phyloP scores from a whole-genome alignment of 805 yeast genomes.

The Ogataea pilisensis region DNA sequence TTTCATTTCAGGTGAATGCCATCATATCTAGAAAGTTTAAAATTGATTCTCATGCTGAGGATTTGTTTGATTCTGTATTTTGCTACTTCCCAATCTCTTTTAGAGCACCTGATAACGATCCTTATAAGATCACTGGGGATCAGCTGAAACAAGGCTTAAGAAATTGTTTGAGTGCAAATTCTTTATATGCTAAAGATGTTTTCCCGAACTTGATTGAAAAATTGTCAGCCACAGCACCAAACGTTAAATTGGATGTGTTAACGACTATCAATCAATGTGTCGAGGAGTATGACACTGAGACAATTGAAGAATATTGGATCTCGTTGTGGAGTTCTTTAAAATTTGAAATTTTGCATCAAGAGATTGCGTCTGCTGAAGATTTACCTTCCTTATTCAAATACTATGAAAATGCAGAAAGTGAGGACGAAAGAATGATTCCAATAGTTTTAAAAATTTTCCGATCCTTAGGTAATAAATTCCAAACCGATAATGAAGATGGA shows the following conservation, averaged over 20 bases:
- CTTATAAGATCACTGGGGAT: slow-evolving; percentile 72
- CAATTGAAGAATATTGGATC: slow-evolving; percentile 59
- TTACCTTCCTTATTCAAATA: slow-evolving; percentile 24
- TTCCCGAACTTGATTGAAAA: slow-evolving; percentile 78
- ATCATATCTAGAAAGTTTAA: slow-evolving; percentile 41
- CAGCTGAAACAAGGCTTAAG: slow-evolving; percentile 65
- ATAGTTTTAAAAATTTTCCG: slow-evolving; percentile 42
- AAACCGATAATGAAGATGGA: slow-evolving; percentile 7
- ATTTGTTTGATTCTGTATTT: slow-evolving; percentile 81
- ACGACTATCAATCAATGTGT: slow-evolving; percentile 57
- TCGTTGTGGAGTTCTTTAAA: slow-evolving; percentile 85
- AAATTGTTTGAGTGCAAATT: slow-evolving; percentile 55
- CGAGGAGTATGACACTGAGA: slow-evolving; percentile 42
- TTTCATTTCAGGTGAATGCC: slow-evolving; percentile 58
- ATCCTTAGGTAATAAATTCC: slow-evolving; percentile 38
- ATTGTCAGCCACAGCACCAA: slow-evolving; percentile 67
- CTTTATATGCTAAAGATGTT: slow-evolving; percentile 64
- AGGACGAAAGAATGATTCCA: slow-evolving; percentile 33
- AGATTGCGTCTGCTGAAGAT: slow-evolving; percentile 34
- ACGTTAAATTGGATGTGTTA: slow-evolving; percentile 71
- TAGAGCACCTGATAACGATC: slow-evolving; percentile 86
- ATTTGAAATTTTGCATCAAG: slow-evolving; percentile 82
- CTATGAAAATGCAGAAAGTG: slow-evolving; percentile 30
- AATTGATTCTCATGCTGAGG: slow-evolving; percentile 46
- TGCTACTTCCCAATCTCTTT: slow-evolving; percentile 97